phyloP scores from a whole-genome alignment of 1,284 basidiomycete species.

The Pyrrhoderma noxium region DNA sequence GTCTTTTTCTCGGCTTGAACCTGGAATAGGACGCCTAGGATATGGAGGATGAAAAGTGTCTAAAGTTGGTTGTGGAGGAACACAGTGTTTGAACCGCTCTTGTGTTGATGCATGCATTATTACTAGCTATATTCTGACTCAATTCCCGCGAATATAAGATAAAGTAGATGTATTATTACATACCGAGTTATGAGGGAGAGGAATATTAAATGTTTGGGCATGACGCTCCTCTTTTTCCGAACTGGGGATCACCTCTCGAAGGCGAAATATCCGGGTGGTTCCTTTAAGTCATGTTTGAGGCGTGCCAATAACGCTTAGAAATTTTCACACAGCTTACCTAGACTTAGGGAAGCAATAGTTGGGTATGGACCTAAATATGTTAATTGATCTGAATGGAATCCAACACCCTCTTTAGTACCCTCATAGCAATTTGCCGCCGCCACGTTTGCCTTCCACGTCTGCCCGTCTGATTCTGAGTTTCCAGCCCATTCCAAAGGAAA shows the following conservation, averaged over 20 bases:
- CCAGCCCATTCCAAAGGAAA: slow-evolving; percentile 73
- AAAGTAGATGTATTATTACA: slow-evolving; percentile 21
- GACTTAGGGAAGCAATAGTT: slow-evolving; percentile 87
- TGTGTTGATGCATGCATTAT: slow-evolving; percentile 92
- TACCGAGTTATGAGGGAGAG: slow-evolving; percentile 79
- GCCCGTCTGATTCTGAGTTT: slow-evolving; percentile 26
- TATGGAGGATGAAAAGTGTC: slow-evolving; percentile 68
- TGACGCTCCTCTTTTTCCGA: slow-evolving; percentile 46
- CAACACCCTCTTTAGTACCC: slow-evolving; percentile 79
- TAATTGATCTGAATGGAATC: slow-evolving; percentile 73
- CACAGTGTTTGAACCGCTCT: slow-evolving; percentile 80
- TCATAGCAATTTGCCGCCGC: slow-evolving; percentile 89
- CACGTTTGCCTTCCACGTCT: slow-evolving; percentile 80
- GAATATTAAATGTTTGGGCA: slow-evolving; percentile 78
- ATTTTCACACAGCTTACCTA: slow-evolving; percentile 48
- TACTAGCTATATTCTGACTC: slow-evolving; percentile 43
- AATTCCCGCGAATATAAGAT: neutral
- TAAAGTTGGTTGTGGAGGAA: slow-evolving; percentile 70
- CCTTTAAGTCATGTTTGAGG: slow-evolving; percentile 35
- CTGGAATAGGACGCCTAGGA: slow-evolving; percentile 32
- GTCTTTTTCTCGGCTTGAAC: too few species aligned
- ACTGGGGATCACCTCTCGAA: slow-evolving; percentile 66
- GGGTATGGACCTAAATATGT: slow-evolving; percentile 86
- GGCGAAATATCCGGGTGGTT: slow-evolving; percentile 65
- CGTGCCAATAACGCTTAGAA: slow-evolving; percentile 10